Evolutionary conservation across 192 early-diverging fungal genomes (phyloP), one percentile per base, ranked within the genome.

Genomic region (Umbelopsis sp.): DNA sequence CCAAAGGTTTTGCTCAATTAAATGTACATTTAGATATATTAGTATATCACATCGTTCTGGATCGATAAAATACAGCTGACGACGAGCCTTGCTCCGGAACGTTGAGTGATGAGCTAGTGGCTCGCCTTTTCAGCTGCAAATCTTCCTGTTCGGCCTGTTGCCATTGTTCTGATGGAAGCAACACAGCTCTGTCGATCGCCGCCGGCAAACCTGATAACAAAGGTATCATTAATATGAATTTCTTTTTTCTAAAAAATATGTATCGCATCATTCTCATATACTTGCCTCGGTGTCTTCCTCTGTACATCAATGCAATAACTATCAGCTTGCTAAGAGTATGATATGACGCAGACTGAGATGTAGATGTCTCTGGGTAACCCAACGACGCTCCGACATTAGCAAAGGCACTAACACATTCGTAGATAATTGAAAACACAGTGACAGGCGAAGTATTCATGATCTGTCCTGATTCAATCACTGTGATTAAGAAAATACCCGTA

Each of bases 251-350:
- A 22, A 8, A 12, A 22, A 8, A 12, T 33, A 6, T 11, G 0
- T 37, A 61, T 61, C 25, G 13, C 12, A 8, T 27, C 5, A 16
- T 18, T 6, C n/a, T 23, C 18, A 41, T 46, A 33, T 13, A 47
- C 30, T 66, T 70, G 70, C 76, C 77, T 64, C 77, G 73, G 65
- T 78, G 77, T 45, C 77, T 49, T 16, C 77, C 77, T 44, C 72
- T 47, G 25, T 74, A 78, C 77, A 78, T 78, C 2, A 78, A 45
- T 21, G 46, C 22, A 25, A 71, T 71, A 9, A 78, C 12, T 21
- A 78, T 65, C 37, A 78, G 45, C 64, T 78, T 78, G 44, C 77
- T 74, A 11, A 71, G 35, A 10, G 51, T 50, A 23, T 66, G 35
- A 37, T 71, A 78, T 23, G 74, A 52, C 18, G 52, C 77, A 20